phyloP scores from a whole-genome alignment of 1,284 basidiomycete genomes.

The Sporisorium sorghi region DNA sequence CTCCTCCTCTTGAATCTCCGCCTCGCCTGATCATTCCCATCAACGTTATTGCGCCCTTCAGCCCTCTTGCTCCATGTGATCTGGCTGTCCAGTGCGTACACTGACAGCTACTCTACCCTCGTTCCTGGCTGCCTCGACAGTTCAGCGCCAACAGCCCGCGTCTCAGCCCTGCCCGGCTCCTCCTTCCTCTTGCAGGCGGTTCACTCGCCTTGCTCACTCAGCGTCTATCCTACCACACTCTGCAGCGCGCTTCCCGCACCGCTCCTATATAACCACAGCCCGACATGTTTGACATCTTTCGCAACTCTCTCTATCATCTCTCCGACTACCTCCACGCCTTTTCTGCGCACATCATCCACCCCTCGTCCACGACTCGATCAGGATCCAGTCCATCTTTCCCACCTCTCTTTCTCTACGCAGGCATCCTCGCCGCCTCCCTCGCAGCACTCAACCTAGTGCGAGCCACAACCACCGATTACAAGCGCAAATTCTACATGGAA shows the following conservation, averaged over 20 bases:
- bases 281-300: slow-evolving; percentile 26
- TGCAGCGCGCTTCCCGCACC: not conserved
- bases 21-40: not conserved
- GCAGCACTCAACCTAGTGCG: slow-evolving; percentile 15
- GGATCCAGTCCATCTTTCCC: slow-evolving; percentile 4
- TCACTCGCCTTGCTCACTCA: slow-evolving; percentile 4
- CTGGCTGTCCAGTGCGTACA: too few species aligned
- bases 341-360: not conserved
- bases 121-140: slow-evolving; percentile 8
- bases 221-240: not conserved
- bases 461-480: slow-evolving; percentile 24
- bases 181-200: not conserved
- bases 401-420: slow-evolving; percentile 28
- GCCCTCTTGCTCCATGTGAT: not conserved
- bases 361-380: slow-evolving; percentile 13
- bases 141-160: too few species aligned
- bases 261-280: slow-evolving; percentile 19
- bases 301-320: slow-evolving; percentile 19
- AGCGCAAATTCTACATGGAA: slow-evolving; percentile 33
- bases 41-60: not conserved
- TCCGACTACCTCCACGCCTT: slow-evolving; percentile 34
- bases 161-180: not conserved
- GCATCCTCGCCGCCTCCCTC: slow-evolving; percentile 26
- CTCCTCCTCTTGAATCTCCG: slow-evolving; percentile 30
- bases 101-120: too few species aligned